A percentile compares a stretch with the other conserved stretches of the same genome.
Evolutionary conservation across 2,329 filamentous ascomycete species (phyloP).

Genomic region (Clonostachys byssicola): DNA sequence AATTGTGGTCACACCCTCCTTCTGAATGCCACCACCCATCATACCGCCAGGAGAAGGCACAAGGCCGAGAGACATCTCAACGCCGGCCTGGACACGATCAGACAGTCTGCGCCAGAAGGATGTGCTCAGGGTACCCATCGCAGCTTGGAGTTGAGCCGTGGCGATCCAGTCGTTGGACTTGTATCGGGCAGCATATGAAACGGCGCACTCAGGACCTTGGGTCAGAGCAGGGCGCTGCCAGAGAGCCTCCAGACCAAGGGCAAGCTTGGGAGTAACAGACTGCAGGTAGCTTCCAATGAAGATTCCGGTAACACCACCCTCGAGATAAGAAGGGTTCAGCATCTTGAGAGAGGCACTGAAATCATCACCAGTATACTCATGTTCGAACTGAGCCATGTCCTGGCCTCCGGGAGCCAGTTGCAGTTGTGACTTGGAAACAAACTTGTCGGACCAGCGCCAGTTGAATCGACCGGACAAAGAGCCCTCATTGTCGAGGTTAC

Average conservation of each 20-base stretch:
- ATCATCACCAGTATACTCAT: slow-evolving; percentile 90
- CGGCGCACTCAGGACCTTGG: slow-evolving; percentile 82
- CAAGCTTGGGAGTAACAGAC: slow-evolving; percentile 80
- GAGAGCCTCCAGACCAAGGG: slow-evolving; percentile 86
- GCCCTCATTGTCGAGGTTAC: slow-evolving; percentile 89
- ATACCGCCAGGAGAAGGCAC: slow-evolving; percentile 59
- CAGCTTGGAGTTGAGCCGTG: slow-evolving; percentile 77
- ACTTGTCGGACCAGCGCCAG: slow-evolving; percentile 76
- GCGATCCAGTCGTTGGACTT: slow-evolving; percentile 90
- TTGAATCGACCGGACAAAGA: slow-evolving; percentile 87
- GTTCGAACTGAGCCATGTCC: slow-evolving; percentile 89
- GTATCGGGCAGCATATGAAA: slow-evolving; percentile 91
- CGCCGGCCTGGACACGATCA: slow-evolving; percentile 93
- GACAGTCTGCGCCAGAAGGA: slow-evolving; percentile 93
- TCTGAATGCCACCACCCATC: slow-evolving; percentile 73
- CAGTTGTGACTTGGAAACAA: slow-evolving; percentile 83
- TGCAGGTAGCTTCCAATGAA: slow-evolving; percentile 95
- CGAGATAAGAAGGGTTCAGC: slow-evolving; percentile 90
- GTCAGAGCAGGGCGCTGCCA: slow-evolving; percentile 86
- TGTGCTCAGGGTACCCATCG: slow-evolving; percentile 81
- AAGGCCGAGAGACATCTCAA: slow-evolving; percentile 88
- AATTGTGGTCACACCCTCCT: slow-evolving; percentile 86
- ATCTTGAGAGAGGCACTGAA: slow-evolving; percentile 92
- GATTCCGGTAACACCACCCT: slow-evolving; percentile 91
- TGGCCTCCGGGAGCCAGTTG: slow-evolving; percentile 78